phyloP scores from a whole-genome alignment of 768 basidiomycete species.

The Lactarius indigo region DNA sequence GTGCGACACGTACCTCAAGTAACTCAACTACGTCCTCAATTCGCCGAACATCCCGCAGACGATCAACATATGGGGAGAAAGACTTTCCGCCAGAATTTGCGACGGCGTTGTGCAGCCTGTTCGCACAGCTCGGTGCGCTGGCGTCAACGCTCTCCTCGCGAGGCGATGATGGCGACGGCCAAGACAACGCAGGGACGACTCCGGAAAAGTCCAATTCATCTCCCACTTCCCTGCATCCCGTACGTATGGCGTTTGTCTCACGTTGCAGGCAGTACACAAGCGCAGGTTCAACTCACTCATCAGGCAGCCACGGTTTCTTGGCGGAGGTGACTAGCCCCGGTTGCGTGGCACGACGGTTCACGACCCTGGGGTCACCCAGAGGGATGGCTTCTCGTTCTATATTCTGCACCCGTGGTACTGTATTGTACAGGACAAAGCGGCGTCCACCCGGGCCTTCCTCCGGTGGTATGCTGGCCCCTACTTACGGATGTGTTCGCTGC shows the following conservation, averaged over 20 bases:
- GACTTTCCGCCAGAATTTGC: no score
- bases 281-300: background rate
- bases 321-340: no score
- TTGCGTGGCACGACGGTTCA: background rate
- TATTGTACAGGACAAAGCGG: background rate
- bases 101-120: no score
- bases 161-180: background rate
- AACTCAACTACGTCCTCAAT: background rate
- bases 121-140: no score
- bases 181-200: background rate
- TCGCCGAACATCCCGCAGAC: background rate
- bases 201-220: background rate
- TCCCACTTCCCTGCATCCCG: background rate
- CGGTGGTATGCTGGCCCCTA: no score
- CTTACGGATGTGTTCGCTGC: no score
- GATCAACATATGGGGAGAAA: background rate
- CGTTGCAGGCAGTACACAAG: background rate
- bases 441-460: no score
- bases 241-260: no score
- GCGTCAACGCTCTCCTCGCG: no score
- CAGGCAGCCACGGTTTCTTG: no score
- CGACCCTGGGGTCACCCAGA: no score
- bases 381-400: background rate
- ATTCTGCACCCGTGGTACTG: no score
- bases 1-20: background rate